Conservation (phyloP, 345 rosid species). For the Mangifera indica region DNA sequence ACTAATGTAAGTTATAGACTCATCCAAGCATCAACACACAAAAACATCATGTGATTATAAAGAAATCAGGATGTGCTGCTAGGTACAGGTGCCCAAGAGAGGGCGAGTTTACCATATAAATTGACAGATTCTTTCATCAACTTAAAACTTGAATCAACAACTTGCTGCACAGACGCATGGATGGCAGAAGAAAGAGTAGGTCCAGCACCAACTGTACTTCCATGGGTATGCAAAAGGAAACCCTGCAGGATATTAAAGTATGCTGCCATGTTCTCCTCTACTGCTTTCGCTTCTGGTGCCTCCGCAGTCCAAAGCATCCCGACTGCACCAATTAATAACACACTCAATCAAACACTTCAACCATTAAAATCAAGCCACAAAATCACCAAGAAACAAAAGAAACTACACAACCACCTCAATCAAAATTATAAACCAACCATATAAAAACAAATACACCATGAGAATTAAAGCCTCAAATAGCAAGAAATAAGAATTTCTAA, state of each 20-base stretch:
- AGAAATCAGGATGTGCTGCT: neutral
- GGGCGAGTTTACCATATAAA: constrained; percentile 50
- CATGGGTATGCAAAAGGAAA: constrained; percentile 71
- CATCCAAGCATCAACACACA: neutral
- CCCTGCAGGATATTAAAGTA: constrained; percentile 82
- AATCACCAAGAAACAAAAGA: neutral
- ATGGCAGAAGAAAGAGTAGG: constrained; percentile 72
- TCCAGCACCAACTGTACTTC: constrained; percentile 79
- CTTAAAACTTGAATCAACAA: constrained; percentile 82
- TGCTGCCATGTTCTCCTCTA: constrained; percentile 65
- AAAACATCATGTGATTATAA: no score
- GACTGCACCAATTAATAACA: constrained; percentile 37
- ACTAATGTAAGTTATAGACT: neutral
- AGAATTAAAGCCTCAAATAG: neutral
- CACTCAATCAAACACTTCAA: constrained; percentile 11
- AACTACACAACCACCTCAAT: neutral
- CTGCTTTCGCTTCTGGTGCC: constrained; percentile 57
- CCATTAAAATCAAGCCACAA: neutral
- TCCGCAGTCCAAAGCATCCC: constrained; percentile 95
- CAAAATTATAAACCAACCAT: neutral
- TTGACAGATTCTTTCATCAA: constrained; percentile 69
- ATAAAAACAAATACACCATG: neutral
- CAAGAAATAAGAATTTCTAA: no score
- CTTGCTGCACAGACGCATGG: constrained; percentile 58
- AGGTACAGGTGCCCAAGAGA: neutral